phyloP scores from a whole-genome alignment of 2,329 filamentous ascomycete genomes.

The Zarea fungicola region DNA sequence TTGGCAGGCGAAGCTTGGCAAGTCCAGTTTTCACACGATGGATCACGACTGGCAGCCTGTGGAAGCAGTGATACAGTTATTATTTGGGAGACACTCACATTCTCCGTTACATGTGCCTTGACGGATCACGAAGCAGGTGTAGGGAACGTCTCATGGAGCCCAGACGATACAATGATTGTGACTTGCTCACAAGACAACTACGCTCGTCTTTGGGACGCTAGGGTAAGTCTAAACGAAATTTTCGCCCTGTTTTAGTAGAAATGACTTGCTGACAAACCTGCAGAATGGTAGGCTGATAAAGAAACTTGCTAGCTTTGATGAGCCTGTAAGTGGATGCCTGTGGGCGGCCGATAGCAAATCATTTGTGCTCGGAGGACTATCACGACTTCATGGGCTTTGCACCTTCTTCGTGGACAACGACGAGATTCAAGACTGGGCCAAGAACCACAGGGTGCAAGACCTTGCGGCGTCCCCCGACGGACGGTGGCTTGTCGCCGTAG shows the following conservation, averaged over 20 bases:
- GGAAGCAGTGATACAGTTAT: conserved; percentile 69
- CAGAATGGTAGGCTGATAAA: conserved; percentile 61
- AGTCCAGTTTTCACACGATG: conserved; percentile 83
- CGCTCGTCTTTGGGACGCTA: conserved; percentile 70
- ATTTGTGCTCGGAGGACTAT: conserved; percentile 75
- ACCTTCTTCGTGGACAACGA: conserved; percentile 65
- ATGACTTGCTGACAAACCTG: conserved; percentile 19
- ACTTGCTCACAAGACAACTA: conserved; percentile 73
- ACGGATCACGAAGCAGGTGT: conserved; percentile 65
- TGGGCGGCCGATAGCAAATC: conserved; percentile 75
- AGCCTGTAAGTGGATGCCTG: conserved; percentile 83
- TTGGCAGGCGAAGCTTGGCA: conserved; percentile 87
- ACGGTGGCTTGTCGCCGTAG: conserved; percentile 71
- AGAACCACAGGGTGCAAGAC: conserved; percentile 73
- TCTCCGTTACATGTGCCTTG: conserved; percentile 58
- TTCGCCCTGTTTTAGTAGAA: not conserved
- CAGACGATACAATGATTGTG: conserved; percentile 79
- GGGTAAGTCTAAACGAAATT: conserved; percentile 41
- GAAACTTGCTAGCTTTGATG: conserved; percentile 64
- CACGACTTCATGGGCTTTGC: conserved; percentile 59
- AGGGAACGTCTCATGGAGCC: conserved; percentile 83
- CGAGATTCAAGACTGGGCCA: conserved; percentile 59
- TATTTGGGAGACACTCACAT: conserved; percentile 75
- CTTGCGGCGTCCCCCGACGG: conserved; percentile 79
- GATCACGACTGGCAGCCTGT: conserved; percentile 74